phyloP scores from a whole-genome alignment of 148 eudicot species.

The Bassia scoparia region DNA sequence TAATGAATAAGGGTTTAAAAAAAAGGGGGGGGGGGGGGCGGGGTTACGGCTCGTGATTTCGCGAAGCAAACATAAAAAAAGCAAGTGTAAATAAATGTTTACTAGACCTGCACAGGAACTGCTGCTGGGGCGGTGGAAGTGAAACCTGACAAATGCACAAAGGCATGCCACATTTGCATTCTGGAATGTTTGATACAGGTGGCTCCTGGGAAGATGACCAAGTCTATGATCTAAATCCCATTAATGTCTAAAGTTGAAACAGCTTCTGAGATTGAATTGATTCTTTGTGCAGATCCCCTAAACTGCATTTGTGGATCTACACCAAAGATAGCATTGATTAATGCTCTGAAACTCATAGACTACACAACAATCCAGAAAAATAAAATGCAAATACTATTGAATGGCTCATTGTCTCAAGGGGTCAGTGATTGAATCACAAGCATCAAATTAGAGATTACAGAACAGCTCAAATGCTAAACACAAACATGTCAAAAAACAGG shows the following conservation, averaged over 20 bases:
- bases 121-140: constrained; percentile 39
- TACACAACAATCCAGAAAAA: not conserved
- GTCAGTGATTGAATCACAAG: not conserved
- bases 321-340: constrained; percentile 14
- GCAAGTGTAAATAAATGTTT: not conserved
- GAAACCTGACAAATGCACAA: constrained; percentile 89
- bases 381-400: not conserved
- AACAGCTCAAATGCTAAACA: not conserved
- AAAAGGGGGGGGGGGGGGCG: too few relatives aligned
- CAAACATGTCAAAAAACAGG: not conserved
- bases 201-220: constrained; percentile 32
- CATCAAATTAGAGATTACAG: not conserved
- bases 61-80: not conserved
- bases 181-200: constrained; percentile 32
- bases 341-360: not conserved
- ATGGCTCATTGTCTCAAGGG: not conserved
- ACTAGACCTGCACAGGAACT: constrained; percentile 42
- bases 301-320: constrained; percentile 37
- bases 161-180: constrained; percentile 99
- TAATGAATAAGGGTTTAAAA: constrained; percentile 12
- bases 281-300: constrained; percentile 35
- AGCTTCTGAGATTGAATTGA: constrained; percentile 46
- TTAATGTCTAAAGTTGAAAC: constrained; percentile 59
- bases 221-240: constrained; percentile 38
- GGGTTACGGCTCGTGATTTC: not conserved